Base-by-base conservation (phyloP, 2,329 filamentous ascomycete species). In the Madurella fahalii region DNA sequence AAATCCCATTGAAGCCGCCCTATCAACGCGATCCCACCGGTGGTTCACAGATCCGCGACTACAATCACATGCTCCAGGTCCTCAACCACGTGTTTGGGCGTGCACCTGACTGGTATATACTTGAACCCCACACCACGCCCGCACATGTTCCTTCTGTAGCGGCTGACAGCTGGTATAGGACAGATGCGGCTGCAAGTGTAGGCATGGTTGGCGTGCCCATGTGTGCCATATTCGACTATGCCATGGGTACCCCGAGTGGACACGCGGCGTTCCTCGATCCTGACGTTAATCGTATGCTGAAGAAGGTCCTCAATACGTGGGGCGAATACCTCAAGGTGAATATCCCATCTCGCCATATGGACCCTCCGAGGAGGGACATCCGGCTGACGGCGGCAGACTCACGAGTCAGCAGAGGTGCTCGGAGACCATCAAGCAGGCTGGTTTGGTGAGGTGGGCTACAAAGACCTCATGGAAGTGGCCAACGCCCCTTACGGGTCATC, bases 1-100 rank as follows among this genome's bases (percentile, higher is more conserved):
- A 89, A 69, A 74, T 89, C 17, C 85, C 86, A 0, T 65, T 67
- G 32, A 83, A 82, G 67, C 71, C 76, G 16, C 80, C 80, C 0
- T 89, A 89, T 69, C 65, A 68, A 55, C 74, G 72, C 7, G 85
- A 88, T 57, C 84, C 85, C 0, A 82, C 79, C 1, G 85, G 84
- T 1, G 73, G 77, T 50, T 76, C 73, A 34, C 83, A 87, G 68
- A 80, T 90, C 53, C 78, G 81, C 9, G 78, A 87, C 69, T 87
- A 86, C 61, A 54, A 77, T 5, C 83, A 89, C 61, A 84, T 90
- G 81, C 74, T 90, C 17, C 71, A 74, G 18, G 75, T 88, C 9
- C 73, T 90, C 48, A 87, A 89, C 64, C 79, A 86, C 59, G 72
- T 80, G 53, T 74, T 82, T 46, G 71, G 70, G 17, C 68, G 69